Conservation (phyloP, 179 eudicot genomes). For the Dionaea muscipula region DNA sequence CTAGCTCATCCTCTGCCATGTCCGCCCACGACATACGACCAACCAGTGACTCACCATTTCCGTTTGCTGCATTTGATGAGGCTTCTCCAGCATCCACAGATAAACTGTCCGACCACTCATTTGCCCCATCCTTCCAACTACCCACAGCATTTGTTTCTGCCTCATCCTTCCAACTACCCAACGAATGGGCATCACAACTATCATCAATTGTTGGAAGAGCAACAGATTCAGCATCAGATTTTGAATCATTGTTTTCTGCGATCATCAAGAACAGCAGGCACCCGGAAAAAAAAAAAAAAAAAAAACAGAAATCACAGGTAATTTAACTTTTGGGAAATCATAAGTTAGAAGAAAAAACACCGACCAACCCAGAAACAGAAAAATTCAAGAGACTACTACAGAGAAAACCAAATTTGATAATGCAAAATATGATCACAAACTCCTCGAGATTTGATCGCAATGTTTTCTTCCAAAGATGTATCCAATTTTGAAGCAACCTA, state of each 20-base stretch:
- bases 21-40: constrained; percentile 79
- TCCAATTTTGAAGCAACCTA: neutral
- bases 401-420: no score
- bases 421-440: no score
- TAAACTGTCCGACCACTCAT: constrained; percentile 20
- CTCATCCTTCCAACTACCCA: constrained; percentile 34
- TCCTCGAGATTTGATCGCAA: no score
- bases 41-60: constrained; percentile 19
- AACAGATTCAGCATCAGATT: constrained; percentile 11
- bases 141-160: constrained; percentile 31
- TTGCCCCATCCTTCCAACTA: constrained; percentile 35
- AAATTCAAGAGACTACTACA: no score
- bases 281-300: neutral
- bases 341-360: no score
- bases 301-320: no score
- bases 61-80: constrained; percentile 15
- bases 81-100: constrained; percentile 8
- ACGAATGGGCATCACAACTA: constrained; percentile 20
- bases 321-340: no score
- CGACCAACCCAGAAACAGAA: no score
- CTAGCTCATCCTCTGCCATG: constrained; percentile 77
- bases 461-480: no score
- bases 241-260: constrained; percentile 17
- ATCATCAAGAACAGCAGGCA: constrained; percentile 2
- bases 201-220: constrained; percentile 11